Evolutionary conservation across 441 rosid species (phyloP).

Genomic region (Cnidoscolus chayamansa): DNA sequence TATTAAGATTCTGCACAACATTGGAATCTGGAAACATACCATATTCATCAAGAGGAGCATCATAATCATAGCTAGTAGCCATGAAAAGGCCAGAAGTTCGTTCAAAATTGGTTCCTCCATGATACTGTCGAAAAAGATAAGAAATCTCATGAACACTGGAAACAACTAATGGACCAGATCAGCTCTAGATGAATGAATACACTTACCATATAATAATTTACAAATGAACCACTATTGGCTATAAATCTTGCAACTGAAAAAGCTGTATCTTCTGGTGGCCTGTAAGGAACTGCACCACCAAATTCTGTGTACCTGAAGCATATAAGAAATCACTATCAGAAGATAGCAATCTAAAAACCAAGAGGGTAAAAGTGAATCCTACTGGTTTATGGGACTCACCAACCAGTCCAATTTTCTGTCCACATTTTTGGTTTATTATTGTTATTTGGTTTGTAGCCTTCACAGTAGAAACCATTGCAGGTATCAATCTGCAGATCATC

Average conservation of each 20-base stretch:
- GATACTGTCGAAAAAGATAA: conserved; percentile 42
- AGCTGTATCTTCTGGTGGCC: conserved; percentile 92
- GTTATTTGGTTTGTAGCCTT: conserved; percentile 80
- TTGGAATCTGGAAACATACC: conserved; percentile 41
- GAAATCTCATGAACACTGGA: not conserved
- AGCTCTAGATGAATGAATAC: not conserved
- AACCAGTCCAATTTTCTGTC: conserved; percentile 98
- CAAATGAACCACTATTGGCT: conserved; percentile 82
- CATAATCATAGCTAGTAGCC: conserved; percentile 90
- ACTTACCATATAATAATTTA: conserved; percentile 88
- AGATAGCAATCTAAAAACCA: not conserved
- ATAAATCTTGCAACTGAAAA: conserved; percentile 88
- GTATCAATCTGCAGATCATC: conserved; percentile 58
- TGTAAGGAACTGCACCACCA: conserved; percentile 80
- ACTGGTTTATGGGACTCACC: conserved; percentile 42
- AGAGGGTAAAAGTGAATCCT: not conserved
- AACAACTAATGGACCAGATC: not conserved
- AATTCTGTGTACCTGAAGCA: conserved; percentile 70
- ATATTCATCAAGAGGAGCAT: conserved; percentile 91
- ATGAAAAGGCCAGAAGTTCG: conserved; percentile 95
- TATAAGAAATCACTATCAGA: not conserved
- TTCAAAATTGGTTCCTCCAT: conserved; percentile 96
- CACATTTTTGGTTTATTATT: conserved; percentile 89
- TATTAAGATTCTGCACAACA: not conserved
- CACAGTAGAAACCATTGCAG: conserved; percentile 94